Percentiles rank a stretch among this genome's conserved stretches.
Conservation (phyloP, 225 moss, liverwort and hornwort species). For the Thuidium tamariscinum region DNA sequence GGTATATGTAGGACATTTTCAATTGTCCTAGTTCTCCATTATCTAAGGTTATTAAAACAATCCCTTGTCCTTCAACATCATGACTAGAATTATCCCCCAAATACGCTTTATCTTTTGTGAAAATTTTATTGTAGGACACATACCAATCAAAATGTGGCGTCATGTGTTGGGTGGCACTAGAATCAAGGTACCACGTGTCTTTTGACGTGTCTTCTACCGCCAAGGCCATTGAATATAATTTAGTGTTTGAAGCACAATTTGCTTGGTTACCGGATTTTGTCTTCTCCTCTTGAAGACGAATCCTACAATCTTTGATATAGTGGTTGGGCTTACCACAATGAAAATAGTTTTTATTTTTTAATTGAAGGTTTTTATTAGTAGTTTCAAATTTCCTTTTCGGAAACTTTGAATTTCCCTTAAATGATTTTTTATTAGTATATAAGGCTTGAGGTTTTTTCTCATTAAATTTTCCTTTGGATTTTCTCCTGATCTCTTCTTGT, state of each 20-base stretch:
- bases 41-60: not conserved
- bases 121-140: not conserved
- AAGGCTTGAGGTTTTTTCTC: too few species aligned
- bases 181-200: not conserved
- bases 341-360: not conserved
- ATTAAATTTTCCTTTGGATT: too few species aligned
- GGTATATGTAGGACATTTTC: too few species aligned
- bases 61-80: not conserved
- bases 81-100: not conserved
- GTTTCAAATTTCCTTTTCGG: too few species aligned
- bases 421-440: too few species aligned
- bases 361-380: too few species aligned
- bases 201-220: not conserved
- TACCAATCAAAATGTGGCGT: not conserved
- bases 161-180: not conserved
- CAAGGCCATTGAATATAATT: not conserved
- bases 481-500: too few species aligned
- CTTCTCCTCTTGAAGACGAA: not conserved
- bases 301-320: not conserved
- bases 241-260: not conserved
- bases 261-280: accelerated
- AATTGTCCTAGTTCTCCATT: too few species aligned
- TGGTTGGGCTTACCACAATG: not conserved
- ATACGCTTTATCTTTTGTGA: not conserved
- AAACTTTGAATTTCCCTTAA: too few species aligned